Evolutionary conservation across 2,329 filamentous ascomycete species (phyloP).

Genomic region (Colletotrichum echinochloae): DNA sequence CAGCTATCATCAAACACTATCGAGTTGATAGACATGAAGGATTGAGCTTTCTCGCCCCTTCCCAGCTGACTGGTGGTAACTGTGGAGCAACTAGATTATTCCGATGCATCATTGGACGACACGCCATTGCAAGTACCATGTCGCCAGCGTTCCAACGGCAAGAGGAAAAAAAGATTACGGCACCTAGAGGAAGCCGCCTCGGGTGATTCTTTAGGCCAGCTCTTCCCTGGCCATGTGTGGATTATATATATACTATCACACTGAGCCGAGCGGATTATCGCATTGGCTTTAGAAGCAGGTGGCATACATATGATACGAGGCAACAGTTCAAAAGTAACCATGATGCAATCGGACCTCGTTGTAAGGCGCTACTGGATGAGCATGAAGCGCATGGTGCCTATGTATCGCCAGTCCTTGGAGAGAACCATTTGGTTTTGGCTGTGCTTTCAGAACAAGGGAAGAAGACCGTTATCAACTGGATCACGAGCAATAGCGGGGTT

Average conservation of each 20-base stretch:
- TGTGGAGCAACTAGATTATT: background rate
- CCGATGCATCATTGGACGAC: background rate
- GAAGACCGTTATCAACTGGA: background rate
- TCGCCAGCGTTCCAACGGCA: background rate
- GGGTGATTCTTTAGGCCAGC: no score
- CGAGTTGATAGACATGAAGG: background rate
- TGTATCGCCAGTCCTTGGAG: background rate
- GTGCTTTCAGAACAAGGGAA: no score
- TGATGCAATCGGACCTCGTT: background rate
- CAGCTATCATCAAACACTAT: no score
- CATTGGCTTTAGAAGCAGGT: background rate
- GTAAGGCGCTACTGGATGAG: background rate
- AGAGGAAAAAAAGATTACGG: no score
- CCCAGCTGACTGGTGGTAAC: background rate
- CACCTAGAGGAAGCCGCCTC: background rate
- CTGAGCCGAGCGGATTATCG: background rate
- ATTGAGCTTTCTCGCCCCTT: background rate
- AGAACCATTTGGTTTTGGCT: background rate
- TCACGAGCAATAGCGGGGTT: conserved; percentile 18
- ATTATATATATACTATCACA: no score
- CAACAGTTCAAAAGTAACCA: background rate
- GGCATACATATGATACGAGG: background rate
- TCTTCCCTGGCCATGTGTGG: background rate
- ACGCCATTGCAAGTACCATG: background rate
- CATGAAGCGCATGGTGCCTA: no score